Conservation (phyloP, 352 stramenopile genomes). For the Pythium periplocum region DNA sequence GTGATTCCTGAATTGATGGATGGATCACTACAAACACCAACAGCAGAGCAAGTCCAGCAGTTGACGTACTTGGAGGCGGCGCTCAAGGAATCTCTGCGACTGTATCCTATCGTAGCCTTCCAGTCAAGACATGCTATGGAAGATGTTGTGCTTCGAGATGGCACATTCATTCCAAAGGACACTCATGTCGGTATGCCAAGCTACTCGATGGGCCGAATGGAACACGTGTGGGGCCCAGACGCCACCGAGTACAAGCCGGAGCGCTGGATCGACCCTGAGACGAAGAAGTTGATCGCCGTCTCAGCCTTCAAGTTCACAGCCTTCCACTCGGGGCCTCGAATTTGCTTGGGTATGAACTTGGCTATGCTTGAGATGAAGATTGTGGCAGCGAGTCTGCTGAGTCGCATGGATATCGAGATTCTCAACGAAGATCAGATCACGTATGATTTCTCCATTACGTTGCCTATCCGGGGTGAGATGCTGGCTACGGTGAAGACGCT, state of each 20-base stretch:
- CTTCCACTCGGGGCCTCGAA: constrained; percentile 5
- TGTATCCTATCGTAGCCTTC: constrained; percentile 33
- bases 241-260: constrained; percentile 27
- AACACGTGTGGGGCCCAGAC: constrained; percentile 29
- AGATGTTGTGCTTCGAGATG: not conserved
- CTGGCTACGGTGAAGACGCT: no score
- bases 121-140: constrained; percentile 15
- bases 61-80: constrained; percentile 42
- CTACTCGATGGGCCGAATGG: constrained; percentile 24
- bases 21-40: constrained; percentile 8
- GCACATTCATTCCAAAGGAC: constrained; percentile 17
- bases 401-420: constrained; percentile 26
- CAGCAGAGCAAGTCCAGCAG: constrained; percentile 37
- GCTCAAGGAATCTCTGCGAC: constrained; percentile 33
- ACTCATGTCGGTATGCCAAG: constrained; percentile 16
- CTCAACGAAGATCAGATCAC: constrained; percentile 8
- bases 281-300: constrained; percentile 2
- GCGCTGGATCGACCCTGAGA: constrained; percentile 20
- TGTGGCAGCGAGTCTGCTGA: constrained; percentile 23
- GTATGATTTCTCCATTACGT: constrained; percentile 23
- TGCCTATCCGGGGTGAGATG: constrained; percentile 26
- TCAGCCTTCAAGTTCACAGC: constrained; percentile 5
- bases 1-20: constrained; percentile 18
- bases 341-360: constrained; percentile 29
- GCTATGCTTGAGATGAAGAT: constrained; percentile 49